Percentiles rank a stretch among this genome's conserved stretches.
These are phyloP conservation scores for Penicillium egyptiacum DNA, from an alignment of 495 filamentous ascomycete species.

Conservation along the genomic window DNA sequence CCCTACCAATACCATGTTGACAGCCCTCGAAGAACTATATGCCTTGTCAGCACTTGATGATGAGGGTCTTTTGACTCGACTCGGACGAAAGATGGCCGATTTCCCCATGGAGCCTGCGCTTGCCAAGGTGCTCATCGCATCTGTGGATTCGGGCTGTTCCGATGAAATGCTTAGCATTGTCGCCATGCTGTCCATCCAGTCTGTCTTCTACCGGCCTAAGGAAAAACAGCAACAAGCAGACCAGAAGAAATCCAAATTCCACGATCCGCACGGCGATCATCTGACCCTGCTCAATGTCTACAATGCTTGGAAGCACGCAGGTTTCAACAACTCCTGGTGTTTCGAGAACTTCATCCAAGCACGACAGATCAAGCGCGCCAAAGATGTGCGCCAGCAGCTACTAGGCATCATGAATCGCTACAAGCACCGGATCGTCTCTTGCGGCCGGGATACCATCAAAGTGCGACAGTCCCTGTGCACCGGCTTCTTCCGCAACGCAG, in stretches of 20 bases:
- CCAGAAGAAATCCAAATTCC: slow-evolving; percentile 96
- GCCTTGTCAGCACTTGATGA: slow-evolving; percentile 90
- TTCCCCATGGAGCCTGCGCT: slow-evolving; percentile 92
- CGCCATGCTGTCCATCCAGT: slow-evolving; percentile 84
- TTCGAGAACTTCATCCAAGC: slow-evolving; percentile 98
- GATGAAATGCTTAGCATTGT: slow-evolving; percentile 95
- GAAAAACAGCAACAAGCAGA: slow-evolving; percentile 96
- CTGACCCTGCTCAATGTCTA: slow-evolving; percentile 95
- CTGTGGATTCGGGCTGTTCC: slow-evolving; percentile 82
- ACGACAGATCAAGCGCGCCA: slow-evolving; percentile 77
- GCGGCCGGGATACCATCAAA: slow-evolving; percentile 80
- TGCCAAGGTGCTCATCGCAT: slow-evolving; percentile 85
- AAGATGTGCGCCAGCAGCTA: slow-evolving; percentile 90
- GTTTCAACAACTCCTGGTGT: slow-evolving; percentile 86
- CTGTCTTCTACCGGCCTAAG: slow-evolving; percentile 90
- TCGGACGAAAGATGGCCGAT: slow-evolving; percentile 96
- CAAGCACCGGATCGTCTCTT: slow-evolving; percentile 73
- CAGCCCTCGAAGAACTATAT: slow-evolving; percentile 92
- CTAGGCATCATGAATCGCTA: slow-evolving; percentile 91
- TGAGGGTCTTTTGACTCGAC: slow-evolving; percentile 88
- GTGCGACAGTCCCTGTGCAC: slow-evolving; percentile 90
- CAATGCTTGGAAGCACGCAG: slow-evolving; percentile 85
- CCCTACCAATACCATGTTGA: slow-evolving; percentile 96
- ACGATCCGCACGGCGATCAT: slow-evolving; percentile 93
- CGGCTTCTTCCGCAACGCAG: slow-evolving; percentile 94